Conservation (phyloP, 768 basidiomycete genomes). For the Agaricus sinodeliciosus region DNA sequence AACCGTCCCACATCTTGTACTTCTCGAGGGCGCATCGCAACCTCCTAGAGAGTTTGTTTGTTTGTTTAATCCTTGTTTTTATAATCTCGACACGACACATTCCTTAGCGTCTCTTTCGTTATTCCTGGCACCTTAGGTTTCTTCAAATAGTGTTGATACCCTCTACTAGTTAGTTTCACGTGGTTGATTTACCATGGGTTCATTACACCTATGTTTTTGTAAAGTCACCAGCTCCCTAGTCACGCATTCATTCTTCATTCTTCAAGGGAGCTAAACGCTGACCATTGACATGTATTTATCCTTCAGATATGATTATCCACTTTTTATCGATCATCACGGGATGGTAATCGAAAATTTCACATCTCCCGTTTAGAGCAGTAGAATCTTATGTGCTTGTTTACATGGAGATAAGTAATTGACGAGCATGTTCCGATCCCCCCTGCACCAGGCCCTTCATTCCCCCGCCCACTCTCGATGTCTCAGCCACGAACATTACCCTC, state of each 20-base stretch:
- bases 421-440: no score
- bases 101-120: conserved; percentile 28
- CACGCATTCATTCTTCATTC: conserved; percentile 9
- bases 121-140: conserved; percentile 19
- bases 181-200: conserved; percentile 11
- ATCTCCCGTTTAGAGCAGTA: no score
- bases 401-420: no score
- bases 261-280: conserved; percentile 9
- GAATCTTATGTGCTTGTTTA: no score
- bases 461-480: conserved; percentile 5
- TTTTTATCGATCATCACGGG: no score
- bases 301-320: not conserved
- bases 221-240: conserved; percentile 16
- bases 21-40: not conserved
- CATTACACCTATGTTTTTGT: conserved; percentile 22
- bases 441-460: not conserved
- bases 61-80: conserved; percentile 19
- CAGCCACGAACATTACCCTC: conserved; percentile 53
- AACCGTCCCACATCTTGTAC: conserved; percentile 10
- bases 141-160: conserved; percentile 38
- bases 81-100: conserved; percentile 28
- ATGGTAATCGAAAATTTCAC: no score
- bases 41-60: conserved; percentile 18
- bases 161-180: conserved; percentile 23
- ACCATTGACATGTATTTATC: not conserved